Evolutionary conservation across 208 protist species (phyloP), one percentile per base, ranked within the genome.

Genomic region (Acanthamoeba sp.): DNA sequence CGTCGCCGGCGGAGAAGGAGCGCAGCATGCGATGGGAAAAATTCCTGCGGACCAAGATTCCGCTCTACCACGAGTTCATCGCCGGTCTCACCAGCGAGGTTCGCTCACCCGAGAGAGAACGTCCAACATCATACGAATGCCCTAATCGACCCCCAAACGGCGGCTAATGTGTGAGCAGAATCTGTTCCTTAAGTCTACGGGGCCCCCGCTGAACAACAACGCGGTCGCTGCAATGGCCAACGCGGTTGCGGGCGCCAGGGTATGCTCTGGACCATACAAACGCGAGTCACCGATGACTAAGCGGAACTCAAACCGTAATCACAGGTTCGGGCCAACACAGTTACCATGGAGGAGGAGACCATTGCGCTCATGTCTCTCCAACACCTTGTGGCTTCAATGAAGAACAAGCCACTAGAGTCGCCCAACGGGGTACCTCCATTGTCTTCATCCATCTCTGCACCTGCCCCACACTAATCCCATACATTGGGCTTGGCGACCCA

Each of bases 11-110:
- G 36, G 66, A 76, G 36, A 76, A 76, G 66, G 66, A 76, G 66
- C 66, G 66, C 29, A 76, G 66, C 36, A 40, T 76, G 32, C n/a
- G 34, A n/a, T 88, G 45, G 50, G 78, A 88, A 20, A 88, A 88
- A n/a, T 88, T 88, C 34, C 78, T 88, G 12, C 7, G 78, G 36
- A 88, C 78, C 29, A 88, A 88, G 42, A 88, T 88, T 12, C 78
- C 78, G 18, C 34, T 88, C 24, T 88, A 88, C 78, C 24, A 88
- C 34, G 78, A 88, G 50, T 88, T 88, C 78, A 88, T 88, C 2
- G 78, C 78, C 40, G 42, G 24, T 2, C 78, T 88, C 40, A 88
- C 78, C 24, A 88, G 78, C 50, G 78, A 88, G 78, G 78, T 88
- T 57, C 38, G 20, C n/a, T n/a, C n/a, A n/a, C n/a, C n/a, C n/a